Conservation (phyloP, 2,329 filamentous ascomycete genomes). For the Pochonia chlamydosporia region DNA sequence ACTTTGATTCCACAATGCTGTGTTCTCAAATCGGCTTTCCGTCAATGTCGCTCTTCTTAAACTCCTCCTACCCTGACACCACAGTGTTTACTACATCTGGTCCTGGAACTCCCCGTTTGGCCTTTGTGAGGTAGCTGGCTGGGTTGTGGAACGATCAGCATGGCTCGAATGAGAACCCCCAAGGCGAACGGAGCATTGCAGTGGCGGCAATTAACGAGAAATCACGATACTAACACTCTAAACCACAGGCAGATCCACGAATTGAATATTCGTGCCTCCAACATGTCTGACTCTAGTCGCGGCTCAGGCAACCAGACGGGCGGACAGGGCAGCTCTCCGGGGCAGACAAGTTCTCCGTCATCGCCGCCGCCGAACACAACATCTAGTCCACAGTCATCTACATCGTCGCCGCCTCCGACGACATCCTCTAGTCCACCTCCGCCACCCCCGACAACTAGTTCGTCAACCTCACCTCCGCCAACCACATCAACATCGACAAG, state of each 20-base stretch:
- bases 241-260: conserved; percentile 19
- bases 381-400: not conserved
- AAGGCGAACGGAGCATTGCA: not conserved
- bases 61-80: too few relatives aligned
- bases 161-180: not conserved
- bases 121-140: not conserved
- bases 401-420: conserved; percentile 9
- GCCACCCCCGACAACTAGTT: conserved; percentile 6
- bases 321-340: conserved; percentile 9
- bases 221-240: conserved; percentile 26
- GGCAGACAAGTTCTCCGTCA: not conserved
- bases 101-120: not conserved
- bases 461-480: conserved; percentile 5
- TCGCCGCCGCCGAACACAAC: not conserved
- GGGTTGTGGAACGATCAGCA: not conserved
- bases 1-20: not conserved
- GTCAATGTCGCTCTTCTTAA: not conserved
- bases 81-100: not conserved
- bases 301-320: conserved; percentile 17
- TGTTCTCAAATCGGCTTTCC: not conserved
- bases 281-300: conserved; percentile 5
- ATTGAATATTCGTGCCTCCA: not conserved
- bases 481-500: conserved; percentile 5
- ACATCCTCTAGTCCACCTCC: conserved; percentile 7
- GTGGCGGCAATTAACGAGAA: not conserved